Percentiles rank a stretch among this genome's conserved stretches.
phyloP scores from a whole-genome alignment of 179 eudicot species.

The Spinacia oleracea region DNA sequence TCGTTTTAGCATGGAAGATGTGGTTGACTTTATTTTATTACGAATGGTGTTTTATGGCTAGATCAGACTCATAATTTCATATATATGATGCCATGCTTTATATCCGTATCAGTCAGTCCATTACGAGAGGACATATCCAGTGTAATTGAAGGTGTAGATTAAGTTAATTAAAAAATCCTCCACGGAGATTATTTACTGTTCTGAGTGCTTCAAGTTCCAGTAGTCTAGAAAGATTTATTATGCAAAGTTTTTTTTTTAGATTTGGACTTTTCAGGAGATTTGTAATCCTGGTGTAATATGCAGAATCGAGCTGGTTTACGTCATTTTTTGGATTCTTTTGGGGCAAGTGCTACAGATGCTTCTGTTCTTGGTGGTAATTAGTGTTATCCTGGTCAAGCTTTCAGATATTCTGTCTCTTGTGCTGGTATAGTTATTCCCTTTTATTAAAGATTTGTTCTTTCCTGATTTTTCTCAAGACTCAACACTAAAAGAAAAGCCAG shows the following conservation, averaged over 20 bases:
- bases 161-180: not conserved
- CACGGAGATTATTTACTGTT: not conserved
- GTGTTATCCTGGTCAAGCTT: conserved; percentile 1
- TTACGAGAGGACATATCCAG: not conserved
- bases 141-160: not conserved
- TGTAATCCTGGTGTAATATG: conserved; percentile 19
- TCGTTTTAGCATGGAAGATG: not conserved
- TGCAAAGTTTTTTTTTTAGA: not conserved
- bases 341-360: conserved; percentile 77
- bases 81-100: not conserved
- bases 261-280: not conserved
- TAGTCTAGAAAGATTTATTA: not conserved
- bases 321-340: conserved; percentile 94
- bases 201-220: not conserved
- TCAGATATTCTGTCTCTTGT: not conserved
- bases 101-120: not conserved
- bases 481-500: conserved; percentile 61
- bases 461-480: conserved; percentile 55
- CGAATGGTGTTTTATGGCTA: not conserved
- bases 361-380: conserved; percentile 42
- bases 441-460: conserved; percentile 14
- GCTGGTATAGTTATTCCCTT: not conserved
- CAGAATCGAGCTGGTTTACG: conserved; percentile 98
- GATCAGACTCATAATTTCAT: not conserved
- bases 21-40: too few relatives aligned